Percentiles rank a stretch among this genome's conserved stretches.
These are phyloP conservation scores for Adansonia gregorii DNA, from an alignment of 441 rosid species.

Conservation along the genomic window DNA sequence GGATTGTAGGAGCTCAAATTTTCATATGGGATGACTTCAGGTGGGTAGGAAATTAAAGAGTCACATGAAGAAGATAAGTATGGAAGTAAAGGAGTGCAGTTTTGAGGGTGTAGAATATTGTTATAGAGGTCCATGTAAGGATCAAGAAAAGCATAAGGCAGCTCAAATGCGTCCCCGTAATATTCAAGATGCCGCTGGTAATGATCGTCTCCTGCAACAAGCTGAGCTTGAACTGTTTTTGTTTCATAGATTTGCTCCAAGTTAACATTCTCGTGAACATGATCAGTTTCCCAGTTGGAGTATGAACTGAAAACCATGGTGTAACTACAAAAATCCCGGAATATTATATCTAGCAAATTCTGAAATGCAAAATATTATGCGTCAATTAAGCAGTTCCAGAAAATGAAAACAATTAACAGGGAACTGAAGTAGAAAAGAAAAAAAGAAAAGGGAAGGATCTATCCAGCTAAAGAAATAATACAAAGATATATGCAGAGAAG, in stretches of 20 bases:
- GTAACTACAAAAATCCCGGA: background rate
- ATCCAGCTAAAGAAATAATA: background rate
- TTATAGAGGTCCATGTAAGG: background rate
- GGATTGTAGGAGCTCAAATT: background rate
- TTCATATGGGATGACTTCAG: background rate
- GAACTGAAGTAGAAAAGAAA: background rate
- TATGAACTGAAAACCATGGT: slow-evolving; percentile 15
- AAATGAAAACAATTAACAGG: background rate
- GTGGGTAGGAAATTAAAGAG: background rate
- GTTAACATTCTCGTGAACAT: background rate
- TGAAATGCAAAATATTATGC: background rate
- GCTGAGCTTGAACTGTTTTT: background rate
- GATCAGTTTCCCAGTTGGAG: slow-evolving; percentile 5
- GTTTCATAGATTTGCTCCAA: background rate
- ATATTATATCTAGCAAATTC: background rate
- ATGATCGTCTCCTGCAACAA: background rate
- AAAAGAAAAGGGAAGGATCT: too few species aligned
- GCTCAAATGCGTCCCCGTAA: background rate
- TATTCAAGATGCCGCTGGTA: background rate
- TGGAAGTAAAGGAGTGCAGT: slow-evolving; percentile 16
- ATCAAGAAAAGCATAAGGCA: slow-evolving; percentile 14
- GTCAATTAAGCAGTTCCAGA: background rate
- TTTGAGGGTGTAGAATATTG: background rate
- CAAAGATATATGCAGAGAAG: background rate
- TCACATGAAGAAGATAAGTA: background rate